Conservation (phyloP, 768 basidiomycete species). For the Gymnopilus dilepis region DNA sequence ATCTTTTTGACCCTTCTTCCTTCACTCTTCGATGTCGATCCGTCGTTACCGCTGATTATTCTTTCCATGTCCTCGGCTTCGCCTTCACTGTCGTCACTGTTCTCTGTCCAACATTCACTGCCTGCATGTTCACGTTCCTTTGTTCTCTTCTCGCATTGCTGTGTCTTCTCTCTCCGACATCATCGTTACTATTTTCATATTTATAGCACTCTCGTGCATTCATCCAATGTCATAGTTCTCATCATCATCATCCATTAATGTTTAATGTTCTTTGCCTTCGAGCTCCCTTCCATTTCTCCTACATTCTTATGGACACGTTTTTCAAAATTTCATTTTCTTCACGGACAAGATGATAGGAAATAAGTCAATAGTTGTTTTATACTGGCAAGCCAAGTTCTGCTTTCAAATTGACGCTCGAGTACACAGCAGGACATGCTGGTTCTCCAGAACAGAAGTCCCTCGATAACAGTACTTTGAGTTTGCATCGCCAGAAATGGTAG, state of each 20-base stretch:
- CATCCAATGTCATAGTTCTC: not conserved
- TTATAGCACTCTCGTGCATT: not conserved
- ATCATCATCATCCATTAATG: not conserved
- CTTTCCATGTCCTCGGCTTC: not conserved
- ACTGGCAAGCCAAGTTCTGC: not conserved
- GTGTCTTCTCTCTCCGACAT: not conserved
- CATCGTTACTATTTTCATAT: not conserved
- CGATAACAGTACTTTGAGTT: too few species aligned
- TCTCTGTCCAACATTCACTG: not conserved
- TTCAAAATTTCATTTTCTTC: not conserved
- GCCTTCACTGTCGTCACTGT: not conserved
- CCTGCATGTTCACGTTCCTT: not conserved
- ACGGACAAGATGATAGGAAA: not conserved
- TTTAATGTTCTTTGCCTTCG: not conserved
- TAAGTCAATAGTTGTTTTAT: not conserved
- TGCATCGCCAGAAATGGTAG: not conserved
- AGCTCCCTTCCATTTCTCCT: not conserved
- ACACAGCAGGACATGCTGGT: too few species aligned
- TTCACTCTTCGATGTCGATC: not conserved
- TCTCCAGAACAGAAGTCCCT: too few species aligned
- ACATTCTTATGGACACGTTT: not conserved
- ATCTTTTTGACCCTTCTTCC: not conserved
- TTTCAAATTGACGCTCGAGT: not conserved
- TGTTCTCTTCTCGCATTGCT: not conserved
- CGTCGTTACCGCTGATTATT: not conserved